These are phyloP conservation scores for Ceratobasidium sp. DNA, from an alignment of 1,284 basidiomycete genomes.

Conservation along the genomic window DNA sequence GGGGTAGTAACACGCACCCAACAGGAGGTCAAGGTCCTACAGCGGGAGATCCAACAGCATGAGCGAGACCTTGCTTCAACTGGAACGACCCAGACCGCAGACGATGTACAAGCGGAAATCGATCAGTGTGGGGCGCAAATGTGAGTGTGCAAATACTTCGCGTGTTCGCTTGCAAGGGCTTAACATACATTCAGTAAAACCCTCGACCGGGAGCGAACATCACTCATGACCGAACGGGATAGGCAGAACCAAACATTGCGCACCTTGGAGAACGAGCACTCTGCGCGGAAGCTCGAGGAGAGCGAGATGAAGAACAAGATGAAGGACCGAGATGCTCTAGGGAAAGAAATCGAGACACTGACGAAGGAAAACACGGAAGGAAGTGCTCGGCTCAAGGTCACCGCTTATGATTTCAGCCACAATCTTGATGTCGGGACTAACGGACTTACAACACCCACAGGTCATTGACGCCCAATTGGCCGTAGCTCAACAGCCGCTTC, in stretches of 20 bases:
- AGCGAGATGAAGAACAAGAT: conserved; percentile 51
- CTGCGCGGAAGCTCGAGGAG: conserved; percentile 67
- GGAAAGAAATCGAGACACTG: conserved; percentile 46
- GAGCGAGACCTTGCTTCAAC: conserved; percentile 78
- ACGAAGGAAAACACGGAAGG: conserved; percentile 54
- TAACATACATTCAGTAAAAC: conserved; percentile 67
- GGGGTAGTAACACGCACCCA: conserved; percentile 72
- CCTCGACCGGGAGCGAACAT: conserved; percentile 76
- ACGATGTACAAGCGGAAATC: conserved; percentile 85
- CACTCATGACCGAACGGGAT: conserved; percentile 74
- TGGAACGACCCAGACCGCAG: conserved; percentile 84
- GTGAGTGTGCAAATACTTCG: conserved; percentile 63
- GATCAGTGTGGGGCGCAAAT: conserved; percentile 72
- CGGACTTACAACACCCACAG: conserved; percentile 58
- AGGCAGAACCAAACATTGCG: conserved; percentile 71
- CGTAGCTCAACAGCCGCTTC: conserved; percentile 76
- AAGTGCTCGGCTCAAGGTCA: conserved; percentile 64
- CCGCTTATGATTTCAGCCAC: not conserved
- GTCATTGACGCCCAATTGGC: conserved; percentile 74
- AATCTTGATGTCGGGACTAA: not conserved
- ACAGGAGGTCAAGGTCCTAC: conserved; percentile 74
- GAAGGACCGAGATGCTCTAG: conserved; percentile 46
- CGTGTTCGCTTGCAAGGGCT: conserved; percentile 10
- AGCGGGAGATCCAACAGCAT: conserved; percentile 72
- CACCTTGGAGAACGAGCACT: conserved; percentile 61